Percentiles rank a stretch among this genome's conserved stretches.
phyloP scores from a whole-genome alignment of 1,139 yeast genomes.

The Blastobotrys raffinosifermentans region DNA sequence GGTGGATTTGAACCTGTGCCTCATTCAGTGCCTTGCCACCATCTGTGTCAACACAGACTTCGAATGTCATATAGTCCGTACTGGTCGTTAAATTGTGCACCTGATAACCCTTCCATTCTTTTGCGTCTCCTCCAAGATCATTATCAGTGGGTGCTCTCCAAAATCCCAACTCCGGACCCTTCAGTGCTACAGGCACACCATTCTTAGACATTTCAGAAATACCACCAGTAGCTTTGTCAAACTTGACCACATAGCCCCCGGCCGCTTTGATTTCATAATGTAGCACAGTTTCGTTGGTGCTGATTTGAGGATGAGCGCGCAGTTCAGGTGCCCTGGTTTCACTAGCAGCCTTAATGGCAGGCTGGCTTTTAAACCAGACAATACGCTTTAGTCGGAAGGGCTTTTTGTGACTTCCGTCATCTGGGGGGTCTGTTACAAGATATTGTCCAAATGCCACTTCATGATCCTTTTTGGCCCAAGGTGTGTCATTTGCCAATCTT shows the following conservation, averaged over 20 bases:
- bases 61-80: conserved; percentile 12
- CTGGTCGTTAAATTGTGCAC: conserved; percentile 17
- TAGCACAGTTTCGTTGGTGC: no score
- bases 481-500: conserved; percentile 11
- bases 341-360: no score
- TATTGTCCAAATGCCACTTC: conserved; percentile 31
- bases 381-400: no score
- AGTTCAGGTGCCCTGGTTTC: no score
- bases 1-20: conserved; percentile 11
- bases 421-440: conserved; percentile 1
- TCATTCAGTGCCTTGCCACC: conserved; percentile 9
- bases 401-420: no score
- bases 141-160: conserved; percentile 37
- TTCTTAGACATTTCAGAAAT: conserved; percentile 13
- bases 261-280: no score
- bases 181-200: conserved; percentile 10
- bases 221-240: conserved; percentile 15
- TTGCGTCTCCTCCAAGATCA: conserved; percentile 20
- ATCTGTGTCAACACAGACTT: conserved; percentile 6
- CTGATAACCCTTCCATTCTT: conserved; percentile 17
- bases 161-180: conserved; percentile 17
- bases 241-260: conserved; percentile 9
- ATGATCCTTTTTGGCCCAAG: conserved; percentile 26
- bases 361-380: no score
- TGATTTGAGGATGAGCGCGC: no score